Percentiles rank a stretch among this genome's conserved stretches.
These are phyloP conservation scores for Termitomyces sp. DNA, from an alignment of 768 basidiomycete genomes.

Conservation along the genomic window DNA sequence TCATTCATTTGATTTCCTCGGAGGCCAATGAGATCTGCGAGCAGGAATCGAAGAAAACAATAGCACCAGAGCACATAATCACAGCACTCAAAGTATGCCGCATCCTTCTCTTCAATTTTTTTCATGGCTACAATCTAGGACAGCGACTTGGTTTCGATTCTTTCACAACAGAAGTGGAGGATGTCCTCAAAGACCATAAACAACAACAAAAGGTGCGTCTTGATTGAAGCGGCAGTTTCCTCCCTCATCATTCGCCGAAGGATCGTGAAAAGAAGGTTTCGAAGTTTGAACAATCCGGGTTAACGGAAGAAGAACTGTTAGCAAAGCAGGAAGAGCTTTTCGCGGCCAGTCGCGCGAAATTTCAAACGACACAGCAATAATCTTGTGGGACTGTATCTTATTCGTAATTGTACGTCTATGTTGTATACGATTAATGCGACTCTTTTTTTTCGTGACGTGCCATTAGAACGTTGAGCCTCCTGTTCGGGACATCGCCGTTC, in stretches of 20 bases:
- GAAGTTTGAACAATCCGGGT: slow-evolving; percentile 81
- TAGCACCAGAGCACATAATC: slow-evolving; percentile 96
- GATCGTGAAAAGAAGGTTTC: slow-evolving; percentile 92
- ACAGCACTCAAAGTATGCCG: slow-evolving; percentile 75
- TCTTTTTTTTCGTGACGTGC: slow-evolving; percentile 30
- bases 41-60: slow-evolving; percentile 97
- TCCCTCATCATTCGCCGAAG: slow-evolving; percentile 28
- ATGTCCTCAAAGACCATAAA: slow-evolving; percentile 93
- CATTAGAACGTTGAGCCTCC: slow-evolving; percentile 51
- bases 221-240: neutral
- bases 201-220: slow-evolving; percentile 82
- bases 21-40: slow-evolving; percentile 99
- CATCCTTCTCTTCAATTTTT: neutral
- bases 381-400: slow-evolving; percentile 13
- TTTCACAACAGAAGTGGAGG: slow-evolving; percentile 86
- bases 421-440: slow-evolving; percentile 32
- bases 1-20: slow-evolving; percentile 95
- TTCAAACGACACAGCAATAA: slow-evolving; percentile 57
- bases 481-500: slow-evolving; percentile 66
- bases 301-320: slow-evolving; percentile 87
- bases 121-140: slow-evolving; percentile 6
- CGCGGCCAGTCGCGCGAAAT: slow-evolving; percentile 84
- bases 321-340: slow-evolving; percentile 89
- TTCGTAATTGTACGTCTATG: slow-evolving; percentile 19
- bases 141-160: slow-evolving; percentile 91